Base-by-base conservation (phyloP, 768 basidiomycete genomes). In the Suillus alpinus region DNA sequence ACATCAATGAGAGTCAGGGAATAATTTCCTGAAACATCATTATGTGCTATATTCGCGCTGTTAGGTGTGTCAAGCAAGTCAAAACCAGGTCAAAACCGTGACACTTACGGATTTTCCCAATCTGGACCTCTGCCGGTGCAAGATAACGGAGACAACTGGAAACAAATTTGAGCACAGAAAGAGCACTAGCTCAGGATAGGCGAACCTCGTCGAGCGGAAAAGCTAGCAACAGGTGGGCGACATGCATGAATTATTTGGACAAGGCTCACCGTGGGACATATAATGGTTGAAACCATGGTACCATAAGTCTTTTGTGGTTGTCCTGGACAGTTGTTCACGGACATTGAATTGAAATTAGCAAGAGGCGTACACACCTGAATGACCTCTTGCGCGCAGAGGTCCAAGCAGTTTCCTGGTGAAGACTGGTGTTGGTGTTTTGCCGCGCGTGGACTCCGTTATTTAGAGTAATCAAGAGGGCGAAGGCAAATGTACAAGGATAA, bases 1-100 rank as follows among this genome's bases (percentile, higher is more conserved):
- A 89, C 86, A 64, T 93, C 91, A 50, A 93, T 80, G 7, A 94
- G 80, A 0, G 92, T 94, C 14, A 94, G 73, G 23, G 93, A 94
- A 73, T 89, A 97, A 74, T 98, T 97, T 44, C 95, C 95, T 29
- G 91, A 87, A 62, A 99, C 95, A 69, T 98, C 96, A 69, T 98
- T 98, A 34, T 86, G 75, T 2, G 86, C 92, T 64, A 86, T 80
- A 65, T 98, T 94, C 53, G 82, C 77, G 29, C 88, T 86, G 46
- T 62, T 53, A 60, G 50, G 58, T 46, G 29, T 64, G 69, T 59
- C 53, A 55, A 55, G 53, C 26, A 62, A 62, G 41, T 51, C 51
- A 39, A 41, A 59, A 62, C 55, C 37, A 36, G 14, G 10, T 55
- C 59, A 58, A 20, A 39, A 46, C 23, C 18, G 57, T 37, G 32